Base-by-base conservation (phyloP, 257 asterid species). In the Galeopsis tetrahit region DNA sequence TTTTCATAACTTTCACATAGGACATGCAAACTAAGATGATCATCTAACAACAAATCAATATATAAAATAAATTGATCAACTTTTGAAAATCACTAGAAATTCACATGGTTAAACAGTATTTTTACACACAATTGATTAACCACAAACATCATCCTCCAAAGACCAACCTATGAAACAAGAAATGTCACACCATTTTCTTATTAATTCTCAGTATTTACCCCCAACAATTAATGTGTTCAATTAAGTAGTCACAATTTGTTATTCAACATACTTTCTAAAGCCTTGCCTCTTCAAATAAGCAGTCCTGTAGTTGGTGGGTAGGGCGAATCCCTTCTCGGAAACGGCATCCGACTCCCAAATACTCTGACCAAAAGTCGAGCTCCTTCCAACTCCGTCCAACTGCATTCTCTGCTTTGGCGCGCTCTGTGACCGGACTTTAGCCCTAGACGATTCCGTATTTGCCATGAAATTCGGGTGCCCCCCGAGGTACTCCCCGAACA, bases 341-440 rank as follows among this genome's bases (percentile, higher is more conserved):
- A 28, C 15, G n/a, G 82, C 77, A 15, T 92, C 96, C 6, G 69
- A 70, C 59, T 90, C 94, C 83, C 84, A 85, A 9, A 66, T 56
- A 42, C 80, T 76, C 0, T 49, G 79, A 63, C 80, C 66, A 49
- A 61, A 73, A 40, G 74, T 80, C 59, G 74, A 62, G 58, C 75
- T 79, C 40, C 43, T n/a, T 34, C 81, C 79, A 60, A 70, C 68
- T 58, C 82, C 85, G 51, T 84, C 90, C 46, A 78, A 28, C 79
- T 83, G 92, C 83, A 71, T 72, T 72, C 98, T 88, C 81, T 92
- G 98, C 77, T 82, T 92, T 0, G 98, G 96, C 35, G 89, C 96
- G 21, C 96, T 92, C 42, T 88, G 98, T 9, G 96, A 92, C 86
- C 98, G 79, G 43, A 79, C 81, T 78, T 92, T 92, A n/a, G 98